phyloP scores from a whole-genome alignment of 2,329 filamentous ascomycete species.

The Leptographium wingfieldii region DNA sequence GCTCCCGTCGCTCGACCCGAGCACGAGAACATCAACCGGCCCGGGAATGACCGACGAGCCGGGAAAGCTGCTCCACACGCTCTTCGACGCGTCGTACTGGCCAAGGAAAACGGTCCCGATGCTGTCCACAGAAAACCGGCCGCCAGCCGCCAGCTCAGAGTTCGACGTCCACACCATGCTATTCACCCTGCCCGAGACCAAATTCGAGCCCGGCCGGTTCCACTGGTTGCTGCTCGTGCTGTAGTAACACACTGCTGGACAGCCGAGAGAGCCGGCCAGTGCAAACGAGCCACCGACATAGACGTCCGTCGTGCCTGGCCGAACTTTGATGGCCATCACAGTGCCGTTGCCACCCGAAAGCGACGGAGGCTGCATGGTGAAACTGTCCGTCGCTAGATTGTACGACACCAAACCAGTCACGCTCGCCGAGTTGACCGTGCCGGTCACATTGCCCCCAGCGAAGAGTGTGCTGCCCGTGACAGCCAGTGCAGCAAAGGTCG shows the following conservation, averaged over 20 bases:
- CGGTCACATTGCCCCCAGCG: slow-evolving; percentile 69
- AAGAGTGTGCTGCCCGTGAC: slow-evolving; percentile 58
- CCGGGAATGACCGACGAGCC: slow-evolving; percentile 58
- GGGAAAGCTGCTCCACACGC: slow-evolving; percentile 53
- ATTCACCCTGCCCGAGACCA: slow-evolving; percentile 57
- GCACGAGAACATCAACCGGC: slow-evolving; percentile 61
- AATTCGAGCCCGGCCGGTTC: slow-evolving; percentile 61
- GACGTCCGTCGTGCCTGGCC: slow-evolving; percentile 57
- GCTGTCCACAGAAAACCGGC: slow-evolving; percentile 57
- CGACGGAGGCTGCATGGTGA: slow-evolving; percentile 60
- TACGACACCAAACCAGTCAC: slow-evolving; percentile 71
- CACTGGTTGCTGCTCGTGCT: slow-evolving; percentile 60
- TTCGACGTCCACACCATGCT: slow-evolving; percentile 65
- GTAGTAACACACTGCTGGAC: slow-evolving; percentile 71
- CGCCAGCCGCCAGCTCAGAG: slow-evolving; percentile 62
- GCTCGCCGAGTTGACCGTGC: slow-evolving; percentile 46
- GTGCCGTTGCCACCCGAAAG: slow-evolving; percentile 56
- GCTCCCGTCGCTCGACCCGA: slow-evolving; percentile 58
- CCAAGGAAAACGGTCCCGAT: slow-evolving; percentile 53
- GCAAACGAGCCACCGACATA: slow-evolving; percentile 80
- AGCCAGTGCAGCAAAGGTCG: slow-evolving; percentile 62
- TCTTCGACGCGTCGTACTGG: slow-evolving; percentile 55
- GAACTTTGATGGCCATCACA: slow-evolving; percentile 65
- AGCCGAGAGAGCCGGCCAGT: slow-evolving; percentile 71
- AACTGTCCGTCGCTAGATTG: slow-evolving; percentile 53